Evolutionary conservation across 805 yeast genomes (phyloP).

Genomic region (Torulaspora microellipsoides): DNA sequence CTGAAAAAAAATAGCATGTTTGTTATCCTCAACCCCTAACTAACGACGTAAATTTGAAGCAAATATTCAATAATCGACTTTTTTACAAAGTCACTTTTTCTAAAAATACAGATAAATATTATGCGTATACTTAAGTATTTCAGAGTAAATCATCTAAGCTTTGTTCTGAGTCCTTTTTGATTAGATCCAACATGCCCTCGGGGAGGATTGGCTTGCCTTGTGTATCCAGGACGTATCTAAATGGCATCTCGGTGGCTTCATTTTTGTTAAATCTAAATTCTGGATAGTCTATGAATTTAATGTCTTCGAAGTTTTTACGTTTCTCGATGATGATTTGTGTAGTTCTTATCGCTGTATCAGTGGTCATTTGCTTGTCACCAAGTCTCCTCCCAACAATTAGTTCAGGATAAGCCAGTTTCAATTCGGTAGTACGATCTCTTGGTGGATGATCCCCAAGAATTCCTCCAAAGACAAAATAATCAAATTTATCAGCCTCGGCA

Average conservation of each 20-base stretch:
- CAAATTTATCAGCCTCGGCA: conserved; percentile 58
- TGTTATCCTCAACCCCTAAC: no score
- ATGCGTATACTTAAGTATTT: neutral
- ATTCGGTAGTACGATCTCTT: conserved; percentile 88
- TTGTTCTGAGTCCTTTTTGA: conserved; percentile 80
- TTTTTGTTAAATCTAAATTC: conserved; percentile 82
- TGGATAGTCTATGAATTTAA: conserved; percentile 87
- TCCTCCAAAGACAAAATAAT: conserved; percentile 94
- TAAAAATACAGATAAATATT: neutral
- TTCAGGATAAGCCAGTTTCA: conserved; percentile 67
- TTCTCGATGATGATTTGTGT: conserved; percentile 74
- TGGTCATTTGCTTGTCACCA: conserved; percentile 91
- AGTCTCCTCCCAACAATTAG: conserved; percentile 75
- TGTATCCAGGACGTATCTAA: conserved; percentile 71
- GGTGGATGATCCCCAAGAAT: conserved; percentile 90
- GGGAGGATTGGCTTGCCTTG: conserved; percentile 79
- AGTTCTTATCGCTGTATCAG: conserved; percentile 94
- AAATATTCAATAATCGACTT: no score
- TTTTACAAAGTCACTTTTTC: neutral
- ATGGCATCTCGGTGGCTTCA: conserved; percentile 98
- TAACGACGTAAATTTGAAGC: no score
- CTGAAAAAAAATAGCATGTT: conserved; percentile 1
- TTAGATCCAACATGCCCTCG: conserved; percentile 82
- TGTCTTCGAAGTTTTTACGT: conserved; percentile 56
- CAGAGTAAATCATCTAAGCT: conserved; percentile 60